phyloP scores from a whole-genome alignment of 306 rosid species.

The Cucurbita pepo region DNA sequence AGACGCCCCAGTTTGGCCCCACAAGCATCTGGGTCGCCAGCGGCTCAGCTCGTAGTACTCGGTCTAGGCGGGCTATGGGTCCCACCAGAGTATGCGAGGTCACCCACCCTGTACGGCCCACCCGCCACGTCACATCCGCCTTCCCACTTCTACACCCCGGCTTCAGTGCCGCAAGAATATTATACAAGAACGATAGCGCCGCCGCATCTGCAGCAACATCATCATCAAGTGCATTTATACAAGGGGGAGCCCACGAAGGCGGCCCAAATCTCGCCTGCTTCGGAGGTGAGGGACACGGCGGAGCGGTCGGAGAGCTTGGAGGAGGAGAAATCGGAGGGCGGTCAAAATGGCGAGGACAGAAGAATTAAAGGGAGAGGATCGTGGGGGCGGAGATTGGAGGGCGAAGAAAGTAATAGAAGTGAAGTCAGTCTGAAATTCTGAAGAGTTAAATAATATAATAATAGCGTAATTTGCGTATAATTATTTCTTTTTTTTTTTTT shows the following conservation, averaged over 20 bases:
- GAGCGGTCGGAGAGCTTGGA: constrained; percentile 79
- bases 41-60: constrained; percentile 66
- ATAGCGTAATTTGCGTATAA: neutral
- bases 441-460: neutral
- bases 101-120: constrained; percentile 45
- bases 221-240: constrained; percentile 56
- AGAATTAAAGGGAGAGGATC: constrained; percentile 18
- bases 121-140: constrained; percentile 27
- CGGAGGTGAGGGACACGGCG: constrained; percentile 27
- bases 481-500: neutral
- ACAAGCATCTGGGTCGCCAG: constrained; percentile 41
- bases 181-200: constrained; percentile 21
- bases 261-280: constrained; percentile 41
- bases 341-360: constrained; percentile 35
- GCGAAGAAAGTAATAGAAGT: neutral
- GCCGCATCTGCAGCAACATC: constrained; percentile 41
- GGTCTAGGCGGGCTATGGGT: constrained; percentile 81
- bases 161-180: constrained; percentile 54
- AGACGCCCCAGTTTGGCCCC: constrained; percentile 84
- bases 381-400: neutral
- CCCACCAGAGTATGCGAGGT: constrained; percentile 68
- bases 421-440: neutral
- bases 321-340: constrained; percentile 83
- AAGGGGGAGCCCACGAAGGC: constrained; percentile 24
- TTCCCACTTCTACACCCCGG: constrained; percentile 39